Conservation (phyloP, 2,329 filamentous ascomycete genomes). For the Aspergillus fijiensis region DNA sequence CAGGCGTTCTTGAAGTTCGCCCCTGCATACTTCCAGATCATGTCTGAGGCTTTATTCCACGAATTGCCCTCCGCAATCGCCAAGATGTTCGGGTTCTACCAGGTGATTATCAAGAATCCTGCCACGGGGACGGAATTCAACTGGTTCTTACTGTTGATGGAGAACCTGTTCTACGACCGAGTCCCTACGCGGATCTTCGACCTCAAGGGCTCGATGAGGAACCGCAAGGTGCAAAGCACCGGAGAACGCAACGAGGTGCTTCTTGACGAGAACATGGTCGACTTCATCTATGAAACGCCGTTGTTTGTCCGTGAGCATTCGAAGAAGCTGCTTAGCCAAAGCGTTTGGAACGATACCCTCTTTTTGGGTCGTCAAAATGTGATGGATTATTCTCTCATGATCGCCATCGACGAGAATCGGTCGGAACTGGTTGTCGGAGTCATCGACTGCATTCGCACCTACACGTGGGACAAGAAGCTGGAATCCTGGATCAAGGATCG, state of each 20-base stretch:
- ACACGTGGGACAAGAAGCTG: conserved; percentile 99
- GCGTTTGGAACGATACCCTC: conserved; percentile 95
- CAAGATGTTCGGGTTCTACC: conserved; percentile 98
- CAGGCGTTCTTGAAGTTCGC: conserved; percentile 93
- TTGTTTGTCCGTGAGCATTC: conserved; percentile 94
- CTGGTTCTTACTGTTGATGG: conserved; percentile 91
- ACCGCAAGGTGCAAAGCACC: conserved; percentile 93
- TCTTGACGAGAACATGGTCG: conserved; percentile 97
- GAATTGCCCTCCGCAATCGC: conserved; percentile 94
- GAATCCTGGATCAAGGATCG: conserved; percentile 99
- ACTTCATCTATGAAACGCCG: conserved; percentile 97
- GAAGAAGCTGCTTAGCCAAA: conserved; percentile 86
- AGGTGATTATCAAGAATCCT: conserved; percentile 95
- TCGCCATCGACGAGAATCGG: conserved; percentile 85
- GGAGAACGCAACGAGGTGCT: conserved; percentile 96
- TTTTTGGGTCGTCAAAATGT: conserved; percentile 94
- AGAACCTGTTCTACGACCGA: conserved; percentile 96
- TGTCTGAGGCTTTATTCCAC: conserved; percentile 93
- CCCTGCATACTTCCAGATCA: conserved; percentile 95
- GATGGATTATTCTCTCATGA: conserved; percentile 99
- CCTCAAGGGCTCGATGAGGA: conserved; percentile 96
- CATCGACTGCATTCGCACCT: conserved; percentile 96
- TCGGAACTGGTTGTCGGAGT: conserved; percentile 96
- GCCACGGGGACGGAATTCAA: conserved; percentile 89
- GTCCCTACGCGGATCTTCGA: conserved; percentile 88